Percentiles rank a stretch among this genome's conserved stretches.
phyloP scores from a whole-genome alignment of 2,329 filamentous ascomycete species.

The Fusarium neocosmosporiellum region DNA sequence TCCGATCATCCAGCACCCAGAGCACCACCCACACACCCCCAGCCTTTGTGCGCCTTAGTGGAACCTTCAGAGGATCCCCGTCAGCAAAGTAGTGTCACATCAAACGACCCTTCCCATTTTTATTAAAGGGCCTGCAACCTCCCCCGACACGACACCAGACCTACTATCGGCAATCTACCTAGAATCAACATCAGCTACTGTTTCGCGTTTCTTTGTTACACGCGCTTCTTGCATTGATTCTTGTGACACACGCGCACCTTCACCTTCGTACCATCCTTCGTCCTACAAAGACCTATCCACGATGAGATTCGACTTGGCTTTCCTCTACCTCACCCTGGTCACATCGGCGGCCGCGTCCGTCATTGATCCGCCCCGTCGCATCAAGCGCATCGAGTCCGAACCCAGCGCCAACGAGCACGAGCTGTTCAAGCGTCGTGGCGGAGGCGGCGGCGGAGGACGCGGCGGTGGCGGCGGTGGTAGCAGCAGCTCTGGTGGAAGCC shows the following conservation, averaged over 20 bases:
- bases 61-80: not conserved
- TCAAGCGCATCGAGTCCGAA: slow-evolving; percentile 39
- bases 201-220: not conserved
- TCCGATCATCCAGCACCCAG: slow-evolving; percentile 1
- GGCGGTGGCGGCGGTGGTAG: slow-evolving; percentile 50
- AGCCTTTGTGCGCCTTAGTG: not conserved
- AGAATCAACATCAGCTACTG: not conserved
- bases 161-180: not conserved
- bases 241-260: not conserved
- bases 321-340: slow-evolving; percentile 46
- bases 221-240: not conserved
- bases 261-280: not conserved
- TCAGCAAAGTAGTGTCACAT: not conserved
- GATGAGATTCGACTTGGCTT: slow-evolving; percentile 48
- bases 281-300: slow-evolving; percentile 16
- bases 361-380: slow-evolving; percentile 37
- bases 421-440: slow-evolving; percentile 70
- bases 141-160: not conserved
- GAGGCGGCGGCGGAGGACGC: slow-evolving; percentile 64
- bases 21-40: not conserved
- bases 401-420: slow-evolving; percentile 52
- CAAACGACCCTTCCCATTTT: not conserved
- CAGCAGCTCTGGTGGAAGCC: slow-evolving; percentile 2
- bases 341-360: slow-evolving; percentile 41
- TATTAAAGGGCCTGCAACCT: not conserved